A percentile compares a stretch with the other conserved stretches of the same genome.
Evolutionary conservation across 768 basidiomycete species (phyloP).

Genomic region (Lentinula sp.): DNA sequence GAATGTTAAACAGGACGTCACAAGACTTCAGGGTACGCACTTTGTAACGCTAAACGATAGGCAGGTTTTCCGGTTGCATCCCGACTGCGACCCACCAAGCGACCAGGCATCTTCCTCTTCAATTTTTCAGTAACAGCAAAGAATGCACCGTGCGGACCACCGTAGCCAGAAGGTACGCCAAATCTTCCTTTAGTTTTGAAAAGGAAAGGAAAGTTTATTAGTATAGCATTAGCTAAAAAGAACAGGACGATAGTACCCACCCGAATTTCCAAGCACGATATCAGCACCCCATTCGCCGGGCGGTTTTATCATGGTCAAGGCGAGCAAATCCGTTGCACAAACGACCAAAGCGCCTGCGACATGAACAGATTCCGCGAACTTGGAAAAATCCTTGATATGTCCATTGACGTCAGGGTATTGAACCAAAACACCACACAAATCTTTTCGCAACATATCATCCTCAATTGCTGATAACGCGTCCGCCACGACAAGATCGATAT

Average conservation of each 20-base stretch:
- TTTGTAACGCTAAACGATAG: conserved; percentile 91
- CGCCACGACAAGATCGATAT: conserved; percentile 73
- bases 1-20: neutral
- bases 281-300: conserved; percentile 99
- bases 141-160: conserved; percentile 96
- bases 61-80: conserved; percentile 82
- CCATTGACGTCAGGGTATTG: conserved; percentile 96
- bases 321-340: conserved; percentile 88
- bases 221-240: neutral
- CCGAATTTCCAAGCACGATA: conserved; percentile 91
- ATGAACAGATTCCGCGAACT: conserved; percentile 66
- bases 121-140: conserved; percentile 89
- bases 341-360: conserved; percentile 73
- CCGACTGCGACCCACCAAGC: conserved; percentile 86
- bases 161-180: conserved; percentile 95
- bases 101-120: conserved; percentile 98
- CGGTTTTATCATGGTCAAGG: conserved; percentile 87
- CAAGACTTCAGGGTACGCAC: conserved; percentile 39
- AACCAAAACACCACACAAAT: conserved; percentile 82
- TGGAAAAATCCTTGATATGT: conserved; percentile 64
- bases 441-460: conserved; percentile 46
- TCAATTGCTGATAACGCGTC: conserved; percentile 46
- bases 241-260: conserved; percentile 16
- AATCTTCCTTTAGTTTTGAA: conserved; percentile 44
- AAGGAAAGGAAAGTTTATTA: neutral